These are phyloP conservation scores for Solanum pinnatisectum DNA, from an alignment of 257 asterid species.

Conservation along the genomic window DNA sequence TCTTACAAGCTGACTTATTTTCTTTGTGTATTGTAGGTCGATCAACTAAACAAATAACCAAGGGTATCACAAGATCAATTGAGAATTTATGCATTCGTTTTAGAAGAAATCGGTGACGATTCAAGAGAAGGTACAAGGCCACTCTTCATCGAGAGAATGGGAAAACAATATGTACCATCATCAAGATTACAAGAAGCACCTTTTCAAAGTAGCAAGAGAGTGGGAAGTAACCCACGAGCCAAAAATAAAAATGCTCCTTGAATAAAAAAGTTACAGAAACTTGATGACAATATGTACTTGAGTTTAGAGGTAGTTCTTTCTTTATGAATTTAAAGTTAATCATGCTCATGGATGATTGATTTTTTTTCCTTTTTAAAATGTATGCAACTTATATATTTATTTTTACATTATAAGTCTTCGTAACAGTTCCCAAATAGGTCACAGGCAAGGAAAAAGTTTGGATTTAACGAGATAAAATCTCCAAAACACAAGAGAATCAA, in stretches of 20 bases:
- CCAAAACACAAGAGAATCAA: not conserved
- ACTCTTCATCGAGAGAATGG: too few species aligned
- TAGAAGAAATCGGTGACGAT: too few species aligned
- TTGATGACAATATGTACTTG: not conserved
- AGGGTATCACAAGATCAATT: too few species aligned
- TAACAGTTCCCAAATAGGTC: not conserved
- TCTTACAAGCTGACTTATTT: too few species aligned
- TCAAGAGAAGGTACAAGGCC: too few species aligned
- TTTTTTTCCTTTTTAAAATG: not conserved
- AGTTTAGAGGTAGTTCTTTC: not conserved
- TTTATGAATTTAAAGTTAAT: not conserved
- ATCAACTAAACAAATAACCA: too few species aligned
- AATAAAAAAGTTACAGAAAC: not conserved
- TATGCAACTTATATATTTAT: not conserved
- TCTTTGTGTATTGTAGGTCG: too few species aligned
- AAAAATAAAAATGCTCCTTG: not conserved
- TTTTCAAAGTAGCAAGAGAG: not conserved
- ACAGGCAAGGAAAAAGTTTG: not conserved
- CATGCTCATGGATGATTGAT: not conserved
- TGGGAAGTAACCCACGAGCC: not conserved
- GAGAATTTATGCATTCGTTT: too few species aligned
- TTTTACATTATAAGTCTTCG: not conserved
- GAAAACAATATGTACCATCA: too few species aligned
- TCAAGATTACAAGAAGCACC: not conserved
- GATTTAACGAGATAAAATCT: slow-evolving; percentile 54